Base-by-base conservation (phyloP, 2,329 filamentous ascomycete genomes). In the Aquanectria penicillioides region DNA sequence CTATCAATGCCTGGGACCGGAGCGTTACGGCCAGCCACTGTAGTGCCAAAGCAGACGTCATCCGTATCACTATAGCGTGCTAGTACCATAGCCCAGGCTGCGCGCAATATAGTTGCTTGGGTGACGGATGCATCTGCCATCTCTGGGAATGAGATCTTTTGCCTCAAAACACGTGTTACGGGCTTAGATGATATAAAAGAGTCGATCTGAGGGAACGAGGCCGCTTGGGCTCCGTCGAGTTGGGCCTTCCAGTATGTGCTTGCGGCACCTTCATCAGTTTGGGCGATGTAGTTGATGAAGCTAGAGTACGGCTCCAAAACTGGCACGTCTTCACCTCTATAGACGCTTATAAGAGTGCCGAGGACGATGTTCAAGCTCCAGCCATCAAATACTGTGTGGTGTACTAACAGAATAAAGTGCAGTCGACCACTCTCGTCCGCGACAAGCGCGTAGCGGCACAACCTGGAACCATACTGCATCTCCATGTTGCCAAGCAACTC, bases 21-120 rank as follows among this genome's bases (percentile, higher is more conserved):
- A 2, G 60, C 62, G 3, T 65, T 64, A 18, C 80, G 73, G 9
- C 80, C 80, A 5, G 78, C 77, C 1, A 81, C 65, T 0, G 78
- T 80, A 47, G 75, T 73, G 1, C 80, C 80, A 47, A 81, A 81
- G 7, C 77, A 68, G 11, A 81, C 70, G 50, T 81, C 78, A 2
- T 74, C 40, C 0, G 57, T 59, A 2, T 59, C 82, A n/a, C 3
- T 77, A 67, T 61, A 87, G 87, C 7, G 74, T 73, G 15, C 78
- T 73, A 4, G 87, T 2, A 89, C 66, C 53, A 82, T 80, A 7
- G 80, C 78, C 66, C 83, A 78, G 0, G 85, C 84, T 22, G 81
- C 79, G 2, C 61, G 58, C 13, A 70, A 12, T 11, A 67, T 17
- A 0, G 43, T 69, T 2, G 67, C 36, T 4, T 44, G 47, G 1